Evolutionary conservation across 768 basidiomycete species (phyloP).

Genomic region (Boletus sensibilis): DNA sequence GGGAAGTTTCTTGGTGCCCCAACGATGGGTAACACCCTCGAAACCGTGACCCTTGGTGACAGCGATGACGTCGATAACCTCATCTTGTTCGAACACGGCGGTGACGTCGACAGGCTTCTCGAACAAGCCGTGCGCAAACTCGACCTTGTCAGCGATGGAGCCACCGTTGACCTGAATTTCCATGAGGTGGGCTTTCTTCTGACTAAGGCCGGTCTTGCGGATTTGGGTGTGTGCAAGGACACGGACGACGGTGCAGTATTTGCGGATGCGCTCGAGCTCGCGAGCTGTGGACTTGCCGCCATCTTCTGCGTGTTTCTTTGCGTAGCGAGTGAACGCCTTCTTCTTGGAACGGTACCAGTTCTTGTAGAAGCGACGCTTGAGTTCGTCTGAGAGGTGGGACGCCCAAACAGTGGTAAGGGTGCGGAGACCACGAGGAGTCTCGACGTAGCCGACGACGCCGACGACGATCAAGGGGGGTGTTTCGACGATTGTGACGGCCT

Average conservation of each 20-base stretch:
- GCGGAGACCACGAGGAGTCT: constrained; percentile 98
- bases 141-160: constrained; percentile 93
- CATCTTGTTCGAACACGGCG: constrained; percentile 92
- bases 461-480: constrained; percentile 96
- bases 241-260: constrained; percentile 99
- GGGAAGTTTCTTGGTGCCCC: constrained; percentile 99
- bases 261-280: constrained; percentile 98
- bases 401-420: constrained; percentile 99
- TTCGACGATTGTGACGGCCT: constrained; percentile 94
- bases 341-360: constrained; percentile 99
- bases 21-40: constrained; percentile 98
- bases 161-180: constrained; percentile 99
- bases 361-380: constrained; percentile 99
- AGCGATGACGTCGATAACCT: constrained; percentile 94
- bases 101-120: constrained; percentile 92
- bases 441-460: constrained; percentile 98
- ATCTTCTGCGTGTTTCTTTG: constrained; percentile 98
- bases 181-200: constrained; percentile 99
- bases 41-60: constrained; percentile 99
- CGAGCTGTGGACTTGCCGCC: constrained; percentile 87
- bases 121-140: constrained; percentile 89
- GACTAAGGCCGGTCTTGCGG: constrained; percentile 93
- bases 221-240: constrained; percentile 99
- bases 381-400: constrained; percentile 93
- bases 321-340: constrained; percentile 99